Base-by-base conservation (phyloP, 1,284 basidiomycete genomes). In the Heterobasidion occidentale region DNA sequence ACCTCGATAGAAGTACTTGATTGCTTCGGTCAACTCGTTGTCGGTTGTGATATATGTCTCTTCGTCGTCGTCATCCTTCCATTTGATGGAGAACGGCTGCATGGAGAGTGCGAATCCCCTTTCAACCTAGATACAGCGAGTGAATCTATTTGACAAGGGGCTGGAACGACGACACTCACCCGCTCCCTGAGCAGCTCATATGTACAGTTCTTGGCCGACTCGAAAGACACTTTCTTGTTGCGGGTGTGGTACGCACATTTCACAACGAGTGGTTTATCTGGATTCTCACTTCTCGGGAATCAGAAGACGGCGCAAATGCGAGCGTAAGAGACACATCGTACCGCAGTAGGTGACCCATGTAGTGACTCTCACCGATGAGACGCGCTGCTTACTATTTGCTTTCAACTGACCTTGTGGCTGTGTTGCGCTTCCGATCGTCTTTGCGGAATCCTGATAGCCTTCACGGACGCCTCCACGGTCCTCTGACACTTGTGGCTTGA, bases 11-110 rank as follows among this genome's bases (percentile, higher is more conserved):
- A 86, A 94, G 70, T 92, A 95, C 35, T 81, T 75, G 59, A 96
- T 89, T 1, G 93, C 92, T 62, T 95, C 93, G 1, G 84, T 83
- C 27, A 95, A 77, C 64, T 94, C 90, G 4, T 71, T 68, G 57
- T 95, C 91, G 17, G 77, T 81, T 0, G 75, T 73, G 59, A 96
- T 89, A 59, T 77, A 74, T 51, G 77, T 83, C 53, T 80, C 76
- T 64, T 94, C 91, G 58, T 87, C 84, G 57, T 95, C 90, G 65
- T 96, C 92, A 68, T 95, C 93, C 61, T 83, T 88, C 70, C 93
- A 95, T 8, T 83, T 77, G 58, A 96, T 85, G 5, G 74, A 76
- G 65, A 88, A 94, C 7, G 80, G 72, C 2, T 80, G 80, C 1
- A 81, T 78, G 46, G 77, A 83, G n/a, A 94, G 79, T 1, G 85